Conservation (phyloP, 345 rosid species). For the sweet orange (Citrus sinensis) region DVS_A1.0 CM039167.1:28404501-28405000, state of each 20-base stretch:
- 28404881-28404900: neutral
- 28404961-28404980: neutral
- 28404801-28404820: neutral
- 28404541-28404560: conserved; percentile 95
- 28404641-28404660: neutral
- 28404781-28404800: neutral
- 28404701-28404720: neutral
- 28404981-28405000: neutral
- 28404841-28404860: neutral
- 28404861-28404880: neutral
- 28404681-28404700: neutral
- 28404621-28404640: neutral
- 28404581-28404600: conserved; percentile 60
- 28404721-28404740: neutral
- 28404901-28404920: neutral
- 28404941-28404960: too few relatives aligned
- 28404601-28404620: neutral
- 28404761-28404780: neutral
- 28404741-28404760: neutral
- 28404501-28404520: conserved; percentile 89
- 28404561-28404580: conserved; percentile 99
- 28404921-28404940: neutral
- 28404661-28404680: neutral
- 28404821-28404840: neutral
- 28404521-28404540: conserved; percentile 93